A percentile compares a stretch with the other conserved stretches of the same genome.
These are phyloP conservation scores for Ogataea corticis DNA, from an alignment of 805 yeast species.

Conservation along the genomic window DNA sequence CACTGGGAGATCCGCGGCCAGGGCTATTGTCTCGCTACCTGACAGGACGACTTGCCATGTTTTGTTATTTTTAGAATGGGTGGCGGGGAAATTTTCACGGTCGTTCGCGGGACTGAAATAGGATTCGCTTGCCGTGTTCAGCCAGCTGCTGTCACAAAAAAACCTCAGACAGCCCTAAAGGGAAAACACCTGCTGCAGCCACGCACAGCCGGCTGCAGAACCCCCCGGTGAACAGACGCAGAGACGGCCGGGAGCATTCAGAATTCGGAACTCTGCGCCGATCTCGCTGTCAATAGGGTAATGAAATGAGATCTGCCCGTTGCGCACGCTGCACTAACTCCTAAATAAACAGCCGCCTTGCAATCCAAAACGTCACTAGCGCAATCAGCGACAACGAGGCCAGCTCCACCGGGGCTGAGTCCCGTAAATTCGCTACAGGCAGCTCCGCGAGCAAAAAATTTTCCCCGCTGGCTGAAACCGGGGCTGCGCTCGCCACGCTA, in stretches of 20 bases:
- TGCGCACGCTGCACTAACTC: neutral
- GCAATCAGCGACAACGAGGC: constrained; percentile 15
- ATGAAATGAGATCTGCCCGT: neutral
- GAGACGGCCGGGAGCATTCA: too few species aligned
- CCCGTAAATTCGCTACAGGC: constrained; percentile 20
- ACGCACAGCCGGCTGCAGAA: neutral
- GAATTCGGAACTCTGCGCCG: neutral
- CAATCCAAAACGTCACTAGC: constrained; percentile 12
- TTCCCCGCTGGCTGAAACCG: neutral
- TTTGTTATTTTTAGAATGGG: constrained; percentile 4
- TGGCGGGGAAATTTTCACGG: constrained; percentile 6
- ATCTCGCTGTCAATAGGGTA: neutral
- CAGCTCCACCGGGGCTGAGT: constrained; percentile 14
- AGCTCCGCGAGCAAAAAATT: neutral
- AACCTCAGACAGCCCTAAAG: constrained; percentile 2
- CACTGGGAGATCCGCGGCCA: neutral
- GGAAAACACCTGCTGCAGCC: neutral
- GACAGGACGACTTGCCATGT: neutral
- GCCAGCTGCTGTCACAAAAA: constrained; percentile 3
- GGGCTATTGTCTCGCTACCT: constrained; percentile 1
- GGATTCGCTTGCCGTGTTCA: constrained; percentile 2
- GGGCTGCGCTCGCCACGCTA: neutral
- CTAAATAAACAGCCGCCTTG: constrained; percentile 1
- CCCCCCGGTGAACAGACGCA: neutral
- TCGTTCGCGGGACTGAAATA: constrained; percentile 7